Conservation (phyloP, 352 stramenopile genomes). For the Globisporangium barbulae region DNA sequence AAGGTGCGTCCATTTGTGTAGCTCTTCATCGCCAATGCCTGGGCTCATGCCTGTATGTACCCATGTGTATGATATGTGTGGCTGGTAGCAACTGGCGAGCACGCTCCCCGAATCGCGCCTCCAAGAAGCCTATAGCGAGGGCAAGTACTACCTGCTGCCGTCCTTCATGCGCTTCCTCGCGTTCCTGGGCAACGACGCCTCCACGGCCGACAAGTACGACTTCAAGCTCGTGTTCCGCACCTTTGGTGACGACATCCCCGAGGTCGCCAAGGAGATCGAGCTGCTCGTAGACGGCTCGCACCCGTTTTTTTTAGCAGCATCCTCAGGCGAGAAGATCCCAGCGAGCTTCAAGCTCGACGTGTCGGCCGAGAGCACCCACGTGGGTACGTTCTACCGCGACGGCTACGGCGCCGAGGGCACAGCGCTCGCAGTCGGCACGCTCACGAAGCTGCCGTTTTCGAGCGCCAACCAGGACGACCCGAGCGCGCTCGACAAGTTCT, state of each 20-base stretch:
- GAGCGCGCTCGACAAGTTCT: conserved; percentile 35
- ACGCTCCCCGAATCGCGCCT: conserved; percentile 46
- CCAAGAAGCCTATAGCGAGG: conserved; percentile 66
- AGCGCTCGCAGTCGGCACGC: conserved; percentile 53
- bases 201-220: conserved; percentile 26
- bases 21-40: neutral
- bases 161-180: conserved; percentile 75
- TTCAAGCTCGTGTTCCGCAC: conserved; percentile 76
- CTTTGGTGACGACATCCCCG: conserved; percentile 75
- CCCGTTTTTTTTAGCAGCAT: conserved; percentile 22
- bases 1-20: conserved; percentile 18
- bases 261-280: conserved; percentile 73
- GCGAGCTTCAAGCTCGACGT: conserved; percentile 46
- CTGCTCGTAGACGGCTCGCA: conserved; percentile 62
- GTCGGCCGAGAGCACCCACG: conserved; percentile 21
- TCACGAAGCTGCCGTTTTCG: conserved; percentile 59
- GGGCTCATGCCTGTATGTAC: neutral
- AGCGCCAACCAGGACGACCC: conserved; percentile 30
- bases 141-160: conserved; percentile 79
- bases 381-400: conserved; percentile 78
- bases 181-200: conserved; percentile 29
- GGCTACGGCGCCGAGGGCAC: conserved; percentile 53
- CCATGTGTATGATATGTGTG: conserved; percentile 1
- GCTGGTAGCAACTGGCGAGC: conserved; percentile 23
- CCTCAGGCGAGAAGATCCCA: conserved; percentile 30